Conservation (phyloP, 495 filamentous ascomycete genomes). For the Podospora tetraspora region DNA sequence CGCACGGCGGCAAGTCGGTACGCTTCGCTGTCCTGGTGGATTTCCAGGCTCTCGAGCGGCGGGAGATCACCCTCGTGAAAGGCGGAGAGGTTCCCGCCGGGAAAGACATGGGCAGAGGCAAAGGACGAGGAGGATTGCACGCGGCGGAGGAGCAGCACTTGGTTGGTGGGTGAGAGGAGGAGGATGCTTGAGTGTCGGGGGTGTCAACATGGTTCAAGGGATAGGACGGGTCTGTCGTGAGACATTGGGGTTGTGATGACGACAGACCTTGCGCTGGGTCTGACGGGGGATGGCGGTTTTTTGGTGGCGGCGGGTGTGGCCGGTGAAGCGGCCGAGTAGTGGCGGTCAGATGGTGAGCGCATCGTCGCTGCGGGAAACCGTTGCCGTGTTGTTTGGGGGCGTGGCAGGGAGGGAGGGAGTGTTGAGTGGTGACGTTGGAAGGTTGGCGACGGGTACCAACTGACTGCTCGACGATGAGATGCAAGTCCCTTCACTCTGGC, state of each 20-base stretch:
- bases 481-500: background rate
- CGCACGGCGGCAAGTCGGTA: slow-evolving; percentile 79
- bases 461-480: background rate
- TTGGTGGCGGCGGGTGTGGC: background rate
- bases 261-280: slow-evolving; percentile 2
- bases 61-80: slow-evolving; percentile 64
- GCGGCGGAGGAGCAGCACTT: slow-evolving; percentile 82
- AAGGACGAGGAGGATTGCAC: slow-evolving; percentile 78
- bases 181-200: slow-evolving; percentile 55
- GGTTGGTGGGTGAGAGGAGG: slow-evolving; percentile 77
- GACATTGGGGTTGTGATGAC: background rate
- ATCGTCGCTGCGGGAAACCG: background rate
- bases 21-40: slow-evolving; percentile 60
- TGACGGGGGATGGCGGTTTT: background rate
- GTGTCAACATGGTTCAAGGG: background rate
- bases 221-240: background rate
- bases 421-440: background rate
- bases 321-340: background rate
- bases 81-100: slow-evolving; percentile 76
- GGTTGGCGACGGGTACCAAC: background rate
- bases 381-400: background rate
- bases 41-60: slow-evolving; percentile 33
- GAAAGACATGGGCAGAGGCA: slow-evolving; percentile 90
- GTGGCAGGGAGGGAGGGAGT: background rate
- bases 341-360: background rate